phyloP scores from a whole-genome alignment of 1,284 basidiomycete genomes.

The Cerioporus squamosus region DNA sequence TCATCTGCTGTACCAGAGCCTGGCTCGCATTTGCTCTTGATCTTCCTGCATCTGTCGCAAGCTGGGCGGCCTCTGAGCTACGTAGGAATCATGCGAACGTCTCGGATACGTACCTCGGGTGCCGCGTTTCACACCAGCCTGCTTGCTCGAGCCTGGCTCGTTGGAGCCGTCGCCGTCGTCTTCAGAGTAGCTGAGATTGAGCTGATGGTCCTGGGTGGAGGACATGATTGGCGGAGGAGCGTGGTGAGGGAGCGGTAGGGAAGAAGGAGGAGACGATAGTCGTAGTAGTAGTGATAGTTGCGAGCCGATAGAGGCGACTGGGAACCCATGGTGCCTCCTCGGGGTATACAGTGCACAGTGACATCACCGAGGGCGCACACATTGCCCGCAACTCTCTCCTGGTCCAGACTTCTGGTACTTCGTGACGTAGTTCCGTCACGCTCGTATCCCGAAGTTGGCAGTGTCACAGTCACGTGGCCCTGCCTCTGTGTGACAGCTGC shows the following conservation, averaged over 20 bases:
- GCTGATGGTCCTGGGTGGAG: constrained; percentile 15
- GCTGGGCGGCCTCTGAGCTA: constrained; percentile 43
- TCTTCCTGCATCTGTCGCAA: constrained; percentile 84
- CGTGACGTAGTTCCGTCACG: too few species aligned
- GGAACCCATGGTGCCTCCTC: background rate
- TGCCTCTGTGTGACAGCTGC: background rate
- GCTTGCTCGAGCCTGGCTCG: constrained; percentile 26
- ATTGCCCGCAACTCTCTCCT: too few species aligned
- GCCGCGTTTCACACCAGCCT: constrained; percentile 52
- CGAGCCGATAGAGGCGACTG: background rate
- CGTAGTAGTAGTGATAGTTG: constrained; percentile 1
- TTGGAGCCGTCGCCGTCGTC: constrained; percentile 23
- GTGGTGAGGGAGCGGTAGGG: background rate
- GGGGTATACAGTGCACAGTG: background rate
- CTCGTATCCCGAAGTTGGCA: background rate
- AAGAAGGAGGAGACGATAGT: constrained; percentile 1
- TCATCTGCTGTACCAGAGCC: constrained; percentile 43
- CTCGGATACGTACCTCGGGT: constrained; percentile 59
- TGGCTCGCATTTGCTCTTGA: constrained; percentile 85
- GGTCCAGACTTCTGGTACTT: too few species aligned
- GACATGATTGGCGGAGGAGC: constrained; percentile 8
- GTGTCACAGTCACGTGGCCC: constrained; percentile 15
- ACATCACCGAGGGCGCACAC: constrained; percentile 15
- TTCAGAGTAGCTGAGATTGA: constrained; percentile 20
- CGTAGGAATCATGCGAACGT: background rate